Evolutionary conservation across 176 grass and related monocot genomes (phyloP).

Genomic region (Pontederia paniculata): DNA sequence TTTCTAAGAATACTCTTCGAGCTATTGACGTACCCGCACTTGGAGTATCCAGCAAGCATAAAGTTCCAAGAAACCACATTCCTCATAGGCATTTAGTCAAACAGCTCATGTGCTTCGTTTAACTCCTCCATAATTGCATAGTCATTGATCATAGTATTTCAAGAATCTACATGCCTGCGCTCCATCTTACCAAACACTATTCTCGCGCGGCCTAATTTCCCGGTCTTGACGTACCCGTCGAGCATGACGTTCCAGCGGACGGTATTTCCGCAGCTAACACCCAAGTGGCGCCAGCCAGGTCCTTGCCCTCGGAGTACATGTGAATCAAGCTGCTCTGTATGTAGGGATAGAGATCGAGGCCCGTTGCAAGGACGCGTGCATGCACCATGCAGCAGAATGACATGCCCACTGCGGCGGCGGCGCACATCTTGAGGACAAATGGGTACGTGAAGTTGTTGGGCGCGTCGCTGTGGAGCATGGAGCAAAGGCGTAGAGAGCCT

Average conservation of each 20-base stretch:
- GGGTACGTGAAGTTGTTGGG: slow-evolving; percentile 12
- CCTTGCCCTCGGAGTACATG: background rate
- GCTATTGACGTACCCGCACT: background rate
- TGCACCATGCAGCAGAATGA: background rate
- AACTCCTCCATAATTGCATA: background rate
- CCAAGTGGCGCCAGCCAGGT: background rate
- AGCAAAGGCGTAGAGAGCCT: background rate
- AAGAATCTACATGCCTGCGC: background rate
- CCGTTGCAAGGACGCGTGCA: background rate
- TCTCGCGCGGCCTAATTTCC: background rate
- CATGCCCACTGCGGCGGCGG: background rate
- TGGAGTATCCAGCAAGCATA: background rate
- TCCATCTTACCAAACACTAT: background rate
- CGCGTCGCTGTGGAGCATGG: background rate
- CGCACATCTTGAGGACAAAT: slow-evolving; percentile 3
- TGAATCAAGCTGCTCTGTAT: background rate
- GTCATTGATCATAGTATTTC: slow-evolving; percentile 1
- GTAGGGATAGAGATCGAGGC: slow-evolving; percentile 4
- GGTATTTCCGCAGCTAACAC: background rate
- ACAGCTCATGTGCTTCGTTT: background rate
- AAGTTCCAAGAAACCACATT: slow-evolving; percentile 11
- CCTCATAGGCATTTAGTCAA: background rate
- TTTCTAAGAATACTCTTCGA: slow-evolving; percentile 1
- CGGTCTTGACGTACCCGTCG: background rate
- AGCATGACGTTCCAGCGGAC: background rate